These are phyloP conservation scores for Daldinia concentrica DNA, from an alignment of 495 filamentous ascomycete genomes.

Conservation along the genomic window DNA sequence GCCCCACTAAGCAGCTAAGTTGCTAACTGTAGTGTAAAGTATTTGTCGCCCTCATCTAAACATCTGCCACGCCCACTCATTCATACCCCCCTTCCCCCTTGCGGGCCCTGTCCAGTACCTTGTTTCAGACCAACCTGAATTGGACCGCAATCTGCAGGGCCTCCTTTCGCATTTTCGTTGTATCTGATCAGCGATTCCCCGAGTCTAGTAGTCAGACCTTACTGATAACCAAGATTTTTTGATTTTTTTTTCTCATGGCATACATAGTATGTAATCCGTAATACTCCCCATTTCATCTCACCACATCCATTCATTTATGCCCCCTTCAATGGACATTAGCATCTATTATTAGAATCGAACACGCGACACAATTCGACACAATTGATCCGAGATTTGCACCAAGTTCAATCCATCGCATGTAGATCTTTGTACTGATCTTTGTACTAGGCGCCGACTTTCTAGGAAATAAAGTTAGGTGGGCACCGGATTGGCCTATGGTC, in stretches of 20 bases:
- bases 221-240: conserved; percentile 23
- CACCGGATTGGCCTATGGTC: conserved; percentile 34
- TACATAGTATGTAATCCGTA: not conserved
- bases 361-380: conserved; percentile 13
- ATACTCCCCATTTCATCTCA: conserved; percentile 10
- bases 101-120: conserved; percentile 8
- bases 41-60: conserved; percentile 1
- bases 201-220: conserved; percentile 13
- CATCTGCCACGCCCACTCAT: not conserved
- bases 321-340: not conserved
- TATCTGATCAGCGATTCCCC: conserved; percentile 31
- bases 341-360: conserved; percentile 28
- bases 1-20: not conserved
- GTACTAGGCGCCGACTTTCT: not conserved
- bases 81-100: not conserved
- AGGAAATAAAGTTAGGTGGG: conserved; percentile 42
- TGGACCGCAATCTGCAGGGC: conserved; percentile 39
- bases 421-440: conserved; percentile 15
- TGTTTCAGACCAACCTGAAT: conserved; percentile 45
- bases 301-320: conserved; percentile 13
- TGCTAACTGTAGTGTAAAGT: not conserved
- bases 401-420: conserved; percentile 25
- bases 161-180: conserved; percentile 36
- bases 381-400: conserved; percentile 35
- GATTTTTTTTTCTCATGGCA: conserved; percentile 8